Percentiles rank a stretch among this genome's conserved stretches.
These are phyloP conservation scores for Mrakiaceae sp. DNA, from an alignment of 1,284 basidiomycete genomes.

Conservation along the genomic window DNA sequence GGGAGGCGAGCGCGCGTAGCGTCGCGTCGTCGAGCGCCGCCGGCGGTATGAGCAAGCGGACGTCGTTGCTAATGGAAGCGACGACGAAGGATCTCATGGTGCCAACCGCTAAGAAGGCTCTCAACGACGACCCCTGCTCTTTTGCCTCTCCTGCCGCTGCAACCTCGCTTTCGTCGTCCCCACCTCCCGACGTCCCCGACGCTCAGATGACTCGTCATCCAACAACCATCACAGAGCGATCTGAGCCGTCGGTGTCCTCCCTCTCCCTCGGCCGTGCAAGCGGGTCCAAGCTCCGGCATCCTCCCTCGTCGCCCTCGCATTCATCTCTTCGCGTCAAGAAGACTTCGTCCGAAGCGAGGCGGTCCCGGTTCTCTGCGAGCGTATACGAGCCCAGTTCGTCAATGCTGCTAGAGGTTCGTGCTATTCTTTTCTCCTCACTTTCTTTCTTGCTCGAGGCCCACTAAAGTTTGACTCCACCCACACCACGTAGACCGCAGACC, in stretches of 20 bases:
- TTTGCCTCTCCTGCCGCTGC: too few species aligned
- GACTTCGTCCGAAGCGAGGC: slow-evolving; percentile 1
- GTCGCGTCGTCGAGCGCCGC: neutral
- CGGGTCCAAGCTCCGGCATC: neutral
- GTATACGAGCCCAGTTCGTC: neutral
- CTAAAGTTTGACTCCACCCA: neutral
- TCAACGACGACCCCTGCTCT: too few species aligned
- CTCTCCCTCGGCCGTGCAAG: neutral
- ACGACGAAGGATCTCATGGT: neutral
- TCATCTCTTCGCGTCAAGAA: neutral
- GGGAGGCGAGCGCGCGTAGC: neutral
- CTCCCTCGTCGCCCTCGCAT: neutral
- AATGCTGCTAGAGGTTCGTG: neutral
- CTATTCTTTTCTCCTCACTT: neutral
- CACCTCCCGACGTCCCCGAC: too few species aligned
- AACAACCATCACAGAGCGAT: too few species aligned
- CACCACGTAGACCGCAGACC: neutral
- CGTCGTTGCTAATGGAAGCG: neutral
- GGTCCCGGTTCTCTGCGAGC: neutral
- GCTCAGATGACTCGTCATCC: too few species aligned
- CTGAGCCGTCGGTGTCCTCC: neutral
- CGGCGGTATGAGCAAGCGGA: neutral
- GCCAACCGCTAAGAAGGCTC: too few species aligned
- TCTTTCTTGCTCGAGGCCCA: neutral
- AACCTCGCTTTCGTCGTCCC: too few species aligned